These are phyloP conservation scores for Penicillium coprophilum DNA, from an alignment of 495 filamentous ascomycete genomes.

Conservation along the genomic window DNA sequence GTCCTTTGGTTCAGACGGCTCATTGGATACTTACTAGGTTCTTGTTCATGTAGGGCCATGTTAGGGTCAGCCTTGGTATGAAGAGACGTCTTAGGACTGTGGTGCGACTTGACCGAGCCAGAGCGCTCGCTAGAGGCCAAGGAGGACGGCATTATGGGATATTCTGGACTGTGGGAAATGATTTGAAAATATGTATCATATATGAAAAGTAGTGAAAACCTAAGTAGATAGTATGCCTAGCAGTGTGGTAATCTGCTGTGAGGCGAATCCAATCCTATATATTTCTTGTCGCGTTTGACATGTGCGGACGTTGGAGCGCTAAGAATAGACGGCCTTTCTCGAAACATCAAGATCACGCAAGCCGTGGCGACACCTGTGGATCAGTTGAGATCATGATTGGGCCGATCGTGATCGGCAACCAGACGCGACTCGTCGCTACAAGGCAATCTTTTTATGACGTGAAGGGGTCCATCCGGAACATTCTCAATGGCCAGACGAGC, in stretches of 20 bases:
- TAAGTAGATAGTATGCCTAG: no score
- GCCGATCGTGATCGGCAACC: conserved; percentile 18
- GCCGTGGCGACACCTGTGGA: conserved; percentile 21
- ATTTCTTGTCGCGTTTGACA: conserved; percentile 5
- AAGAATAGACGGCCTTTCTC: conserved; percentile 27
- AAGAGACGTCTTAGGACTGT: conserved; percentile 56
- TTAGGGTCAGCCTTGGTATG: conserved; percentile 85
- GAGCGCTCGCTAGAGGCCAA: conserved; percentile 29
- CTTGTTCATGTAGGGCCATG: conserved; percentile 76
- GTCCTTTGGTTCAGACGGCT: neutral
- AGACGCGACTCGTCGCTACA: conserved; percentile 5
- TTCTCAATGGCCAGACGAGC: conserved; percentile 19
- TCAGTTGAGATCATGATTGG: conserved; percentile 16
- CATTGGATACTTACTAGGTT: conserved; percentile 67
- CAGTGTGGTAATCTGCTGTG: neutral
- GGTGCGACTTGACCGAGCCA: conserved; percentile 29
- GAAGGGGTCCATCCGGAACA: neutral
- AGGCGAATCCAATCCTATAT: conserved; percentile 3
- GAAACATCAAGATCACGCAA: conserved; percentile 22
- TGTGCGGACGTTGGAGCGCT: neutral
- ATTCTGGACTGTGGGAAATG: neutral
- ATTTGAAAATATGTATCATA: neutral
- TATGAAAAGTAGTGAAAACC: no score
- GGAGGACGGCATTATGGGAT: conserved; percentile 27
- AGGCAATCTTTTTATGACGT: conserved; percentile 29